These are phyloP conservation scores for Kokia cookei DNA, from an alignment of 441 rosid genomes.

Conservation along the genomic window DNA sequence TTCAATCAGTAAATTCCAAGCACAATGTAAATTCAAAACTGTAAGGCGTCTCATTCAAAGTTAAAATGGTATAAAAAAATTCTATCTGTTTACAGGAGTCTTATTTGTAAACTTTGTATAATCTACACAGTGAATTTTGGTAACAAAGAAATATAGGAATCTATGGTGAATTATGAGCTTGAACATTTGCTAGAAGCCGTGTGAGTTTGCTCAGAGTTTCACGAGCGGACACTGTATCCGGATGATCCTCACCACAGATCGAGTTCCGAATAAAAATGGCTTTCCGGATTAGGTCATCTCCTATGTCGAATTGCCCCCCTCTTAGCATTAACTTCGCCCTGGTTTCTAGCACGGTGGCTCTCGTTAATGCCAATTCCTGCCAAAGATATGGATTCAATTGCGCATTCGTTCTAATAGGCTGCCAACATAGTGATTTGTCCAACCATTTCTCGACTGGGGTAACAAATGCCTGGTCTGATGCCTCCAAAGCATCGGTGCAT, in stretches of 20 bases:
- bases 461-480: slow-evolving; percentile 77
- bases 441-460: slow-evolving; percentile 82
- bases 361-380: slow-evolving; percentile 84
- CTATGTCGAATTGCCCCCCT: slow-evolving; percentile 76
- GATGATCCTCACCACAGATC: slow-evolving; percentile 86
- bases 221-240: slow-evolving; percentile 70
- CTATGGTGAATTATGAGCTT: slow-evolving; percentile 56
- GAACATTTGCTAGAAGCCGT: slow-evolving; percentile 64
- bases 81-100: slow-evolving; percentile 27
- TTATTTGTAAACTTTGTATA: slow-evolving; percentile 34
- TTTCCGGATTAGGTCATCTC: slow-evolving; percentile 84
- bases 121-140: slow-evolving; percentile 28
- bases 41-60: neutral
- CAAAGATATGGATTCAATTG: slow-evolving; percentile 83
- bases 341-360: slow-evolving; percentile 87
- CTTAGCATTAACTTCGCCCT: slow-evolving; percentile 83
- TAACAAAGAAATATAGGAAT: slow-evolving; percentile 21
- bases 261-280: slow-evolving; percentile 83
- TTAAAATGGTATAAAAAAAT: neutral
- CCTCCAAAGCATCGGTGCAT: slow-evolving; percentile 82
- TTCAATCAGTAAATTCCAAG: too few species aligned
- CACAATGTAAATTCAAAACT: neutral
- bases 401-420: slow-evolving; percentile 75
- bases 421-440: slow-evolving; percentile 84
- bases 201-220: slow-evolving; percentile 84